Conservation (phyloP, 2,329 filamentous ascomycete genomes). For the Monilinia polystroma region DNA sequence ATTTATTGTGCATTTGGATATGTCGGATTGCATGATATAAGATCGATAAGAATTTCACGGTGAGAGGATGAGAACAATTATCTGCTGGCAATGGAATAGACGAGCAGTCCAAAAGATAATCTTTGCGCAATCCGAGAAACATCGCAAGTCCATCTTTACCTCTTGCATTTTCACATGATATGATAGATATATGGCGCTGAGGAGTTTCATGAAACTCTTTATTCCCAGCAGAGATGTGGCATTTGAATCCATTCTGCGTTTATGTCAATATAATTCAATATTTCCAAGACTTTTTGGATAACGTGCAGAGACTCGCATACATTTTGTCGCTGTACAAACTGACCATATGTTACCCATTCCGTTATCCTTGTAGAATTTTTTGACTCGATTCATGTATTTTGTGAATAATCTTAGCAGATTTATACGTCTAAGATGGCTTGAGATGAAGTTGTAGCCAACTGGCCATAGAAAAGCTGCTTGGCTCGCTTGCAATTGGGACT, state of each 20-base stretch:
- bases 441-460: not conserved
- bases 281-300: no score
- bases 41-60: no score
- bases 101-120: not conserved
- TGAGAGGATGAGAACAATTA: no score
- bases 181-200: not conserved
- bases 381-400: no score
- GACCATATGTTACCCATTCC: not conserved
- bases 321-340: not conserved
- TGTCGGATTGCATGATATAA: not conserved
- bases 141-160: not conserved
- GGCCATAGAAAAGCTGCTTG: not conserved
- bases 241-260: not conserved
- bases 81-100: not conserved
- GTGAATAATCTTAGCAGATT: no score
- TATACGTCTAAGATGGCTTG: fast-evolving
- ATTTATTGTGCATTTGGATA: not conserved
- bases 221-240: no score
- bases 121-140: not conserved
- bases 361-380: not conserved
- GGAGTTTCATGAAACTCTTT: no score
- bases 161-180: not conserved
- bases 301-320: not conserved
- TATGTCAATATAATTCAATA: no score
- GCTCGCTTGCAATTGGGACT: not conserved